Conservation (phyloP, 306 rosid species). For the Leucaena leucocephala region DNA sequence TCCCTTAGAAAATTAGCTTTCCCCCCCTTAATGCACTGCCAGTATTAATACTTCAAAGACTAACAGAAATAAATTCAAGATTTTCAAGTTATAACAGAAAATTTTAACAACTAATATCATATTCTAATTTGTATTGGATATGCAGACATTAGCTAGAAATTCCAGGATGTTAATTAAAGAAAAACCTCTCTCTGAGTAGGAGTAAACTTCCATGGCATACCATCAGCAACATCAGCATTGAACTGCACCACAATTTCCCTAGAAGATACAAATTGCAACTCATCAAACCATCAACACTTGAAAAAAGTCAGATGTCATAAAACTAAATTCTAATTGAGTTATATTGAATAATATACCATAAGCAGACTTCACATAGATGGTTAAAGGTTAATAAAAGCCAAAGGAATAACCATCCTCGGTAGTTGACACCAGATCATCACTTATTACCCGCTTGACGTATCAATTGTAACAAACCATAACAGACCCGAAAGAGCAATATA, state of each 20-base stretch:
- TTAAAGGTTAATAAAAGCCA: not conserved
- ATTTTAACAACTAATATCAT: conserved; percentile 7
- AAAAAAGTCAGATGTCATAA: conserved; percentile 3
- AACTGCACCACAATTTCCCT: conserved; percentile 98
- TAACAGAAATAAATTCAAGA: conserved; percentile 9
- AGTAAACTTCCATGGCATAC: conserved; percentile 93
- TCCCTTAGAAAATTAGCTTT: not conserved
- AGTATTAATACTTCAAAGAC: conserved; percentile 12
- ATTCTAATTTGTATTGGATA: conserved; percentile 14
- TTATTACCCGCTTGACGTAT: conserved; percentile 15
- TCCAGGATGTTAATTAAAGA: conserved; percentile 29
- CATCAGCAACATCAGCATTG: conserved; percentile 96
- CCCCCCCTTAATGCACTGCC: conserved; percentile 8
- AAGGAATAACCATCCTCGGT: not conserved
- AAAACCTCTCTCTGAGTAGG: conserved; percentile 96
- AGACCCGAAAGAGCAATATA: conserved; percentile 2
- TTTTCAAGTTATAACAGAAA: conserved; percentile 4
- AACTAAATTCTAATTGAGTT: conserved; percentile 17
- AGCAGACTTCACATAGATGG: conserved; percentile 5
- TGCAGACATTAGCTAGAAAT: conserved; percentile 14
- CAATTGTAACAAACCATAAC: conserved; percentile 6
- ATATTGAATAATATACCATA: conserved; percentile 15
- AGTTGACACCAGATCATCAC: not conserved
- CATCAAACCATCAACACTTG: conserved; percentile 22
- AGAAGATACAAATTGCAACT: conserved; percentile 30